Base-by-base conservation (phyloP, 2,329 filamentous ascomycete species). In the Calonectria honghensis region DNA sequence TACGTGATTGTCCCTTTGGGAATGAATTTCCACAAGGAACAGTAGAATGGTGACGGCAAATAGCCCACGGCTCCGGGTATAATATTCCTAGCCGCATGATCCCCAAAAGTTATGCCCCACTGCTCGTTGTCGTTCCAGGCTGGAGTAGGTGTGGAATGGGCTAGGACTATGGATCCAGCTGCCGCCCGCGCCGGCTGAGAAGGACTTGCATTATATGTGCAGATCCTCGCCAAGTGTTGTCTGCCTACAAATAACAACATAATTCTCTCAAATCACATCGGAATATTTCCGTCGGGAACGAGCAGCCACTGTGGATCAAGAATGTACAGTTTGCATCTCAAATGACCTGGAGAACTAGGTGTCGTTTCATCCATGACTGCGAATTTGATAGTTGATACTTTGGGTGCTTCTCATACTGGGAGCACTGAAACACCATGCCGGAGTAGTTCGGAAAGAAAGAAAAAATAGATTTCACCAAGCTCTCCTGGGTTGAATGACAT, bases 211-310 rank as follows among this genome's bases (percentile, higher is more conserved):
- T 29, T 37, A 20, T 70, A 70, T 48, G 66, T 29, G 27, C 71
- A 73, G 24, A n/a, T 57, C 5, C 59, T 6, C 48, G 32, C 16
- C 50, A 70, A 35, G 24, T 45, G 2, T 35, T 73, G 2, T 65
- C 48, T 31, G 71, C 37, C 11, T 29, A 65, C 31, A 64, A 24
- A 24, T 70, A 10, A 57, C 48, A 11, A 70, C 54, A 50, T 45
- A 41, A 37, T 73, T 41, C 7, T 37, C 65, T n/a, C 66, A 73
- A 13, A 69, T 70, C 35, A 39, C 37, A 9, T 37, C 37, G 11
- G 48, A 50, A 16, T 64, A 57, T 20, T 29, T 65, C 13, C 66
- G 64, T 20, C 71, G 37, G 18, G 71, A 57, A 70, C 18, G 11
- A 37, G 27, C 24, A 24, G 24, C 24, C 24, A 24, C 24, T 24